Evolutionary conservation across 1,139 yeast genomes (phyloP), one percentile per base, ranked within the genome.

Genomic region (Taphrina wiesneri): DNA sequence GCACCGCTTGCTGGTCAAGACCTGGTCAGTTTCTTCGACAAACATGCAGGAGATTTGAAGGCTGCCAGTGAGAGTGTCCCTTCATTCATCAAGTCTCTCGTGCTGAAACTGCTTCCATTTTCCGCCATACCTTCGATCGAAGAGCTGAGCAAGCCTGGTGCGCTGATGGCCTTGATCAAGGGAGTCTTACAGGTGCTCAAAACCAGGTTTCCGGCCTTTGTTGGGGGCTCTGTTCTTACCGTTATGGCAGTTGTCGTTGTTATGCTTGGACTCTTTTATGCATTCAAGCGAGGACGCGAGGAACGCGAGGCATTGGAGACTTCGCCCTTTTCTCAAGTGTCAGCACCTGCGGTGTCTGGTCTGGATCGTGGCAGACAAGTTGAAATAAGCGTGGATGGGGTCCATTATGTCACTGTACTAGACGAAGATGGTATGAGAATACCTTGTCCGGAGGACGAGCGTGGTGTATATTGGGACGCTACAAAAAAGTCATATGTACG

Each of bases 351-450:
- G 3, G 41, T 32, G 11, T 30, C 51, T 17, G 36, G 13, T 2
- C 23, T 30, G 15, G 56, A 23, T 6, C 63, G 36, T 2, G 64
- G 41, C 17, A 26, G 57, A 13, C 43, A 51, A 25, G 47, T 52
- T 11, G 64, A 60, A n/a, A 28, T 60, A 26, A 49, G 56, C 17
- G 28, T 60, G 2, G 64, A 60, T 32, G 64, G 64, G 9, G 57
- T 49, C 17, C 26, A 51, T 9, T 49, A 52, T n/a, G 64, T 52
- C 3, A 49, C 56, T 17, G 21, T 49, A 17, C 19, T 60, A 6
- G 64, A 60, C 39, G 64, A 49, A 41, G 64, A 60, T 25, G 64
- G 64, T 17, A 60, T 60, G 64, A 19, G 56, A 36, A 41, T 60
- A 6, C 64, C 64, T 2, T 51, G 51, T 23, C 59, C 59, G 25